Percentiles rank a stretch among this genome's conserved stretches.
Evolutionary conservation across 805 yeast genomes (phyloP).

Genomic region (Ogataea nonfermentans): DNA sequence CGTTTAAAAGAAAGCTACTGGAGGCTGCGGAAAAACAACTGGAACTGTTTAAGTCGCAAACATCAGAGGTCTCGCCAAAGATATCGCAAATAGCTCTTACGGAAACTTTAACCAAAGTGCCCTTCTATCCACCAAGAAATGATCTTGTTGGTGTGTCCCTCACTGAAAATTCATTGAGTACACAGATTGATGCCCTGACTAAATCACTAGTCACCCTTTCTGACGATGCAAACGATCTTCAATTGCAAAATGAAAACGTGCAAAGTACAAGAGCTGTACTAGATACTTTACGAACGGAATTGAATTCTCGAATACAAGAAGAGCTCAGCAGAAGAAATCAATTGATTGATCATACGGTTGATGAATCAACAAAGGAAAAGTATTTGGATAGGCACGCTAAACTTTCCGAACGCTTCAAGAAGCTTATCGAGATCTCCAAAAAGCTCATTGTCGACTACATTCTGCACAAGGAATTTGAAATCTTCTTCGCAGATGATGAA

Average conservation of each 20-base stretch:
- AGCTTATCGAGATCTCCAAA: constrained; percentile 27
- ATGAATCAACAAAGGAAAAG: constrained; percentile 1
- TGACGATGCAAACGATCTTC: constrained; percentile 1
- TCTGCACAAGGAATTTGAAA: constrained; percentile 25
- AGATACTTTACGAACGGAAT: constrained; percentile 9
- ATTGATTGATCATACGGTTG: constrained; percentile 5
- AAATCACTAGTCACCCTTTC: constrained; percentile 1
- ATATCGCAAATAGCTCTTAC: constrained; percentile 22
- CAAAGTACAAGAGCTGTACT: constrained; percentile 7
- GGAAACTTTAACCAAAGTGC: constrained; percentile 26
- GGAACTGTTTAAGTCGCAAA: constrained; percentile 7
- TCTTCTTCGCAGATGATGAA: constrained; percentile 21
- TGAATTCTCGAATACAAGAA: constrained; percentile 9
- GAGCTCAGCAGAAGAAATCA: constrained; percentile 10
- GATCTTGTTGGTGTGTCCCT: constrained; percentile 29
- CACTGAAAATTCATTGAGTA: constrained; percentile 18
- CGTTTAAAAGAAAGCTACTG: constrained; percentile 20
- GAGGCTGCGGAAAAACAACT: constrained; percentile 22
- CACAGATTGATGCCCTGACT: constrained; percentile 16
- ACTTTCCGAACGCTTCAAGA: constrained; percentile 22
- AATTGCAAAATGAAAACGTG: constrained; percentile 5
- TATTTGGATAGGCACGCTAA: constrained; percentile 12
- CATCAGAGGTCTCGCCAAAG: constrained; percentile 1
- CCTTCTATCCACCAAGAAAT: constrained; percentile 31
- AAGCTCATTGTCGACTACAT: constrained; percentile 30